Conservation (phyloP, 2,329 filamentous ascomycete species). For the Verticillium longisporum region DNA sequence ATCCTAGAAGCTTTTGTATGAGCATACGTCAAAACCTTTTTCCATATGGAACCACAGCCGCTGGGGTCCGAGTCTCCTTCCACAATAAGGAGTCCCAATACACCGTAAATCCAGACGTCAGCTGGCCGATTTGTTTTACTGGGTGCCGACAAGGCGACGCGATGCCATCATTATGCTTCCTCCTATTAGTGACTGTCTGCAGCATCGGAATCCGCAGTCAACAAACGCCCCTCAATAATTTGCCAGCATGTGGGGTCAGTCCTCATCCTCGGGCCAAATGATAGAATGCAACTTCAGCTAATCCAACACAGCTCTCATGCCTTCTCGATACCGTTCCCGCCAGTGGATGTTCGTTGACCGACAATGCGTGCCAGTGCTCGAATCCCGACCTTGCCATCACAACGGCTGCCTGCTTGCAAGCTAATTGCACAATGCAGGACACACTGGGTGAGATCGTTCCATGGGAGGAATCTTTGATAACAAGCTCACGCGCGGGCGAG, state of each 20-base stretch:
- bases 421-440: constrained; percentile 11
- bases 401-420: constrained; percentile 5
- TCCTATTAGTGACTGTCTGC: background rate
- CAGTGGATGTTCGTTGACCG: constrained; percentile 8
- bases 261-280: background rate
- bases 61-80: background rate
- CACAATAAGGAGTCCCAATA: background rate
- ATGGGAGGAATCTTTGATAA: background rate
- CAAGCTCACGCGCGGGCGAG: background rate
- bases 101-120: background rate
- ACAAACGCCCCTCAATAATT: background rate
- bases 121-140: background rate
- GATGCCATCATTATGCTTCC: background rate
- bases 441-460: constrained; percentile 4
- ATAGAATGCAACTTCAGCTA: background rate
- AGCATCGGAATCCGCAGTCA: background rate
- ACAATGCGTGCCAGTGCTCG: constrained; percentile 8
- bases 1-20: too few relatives aligned
- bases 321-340: background rate
- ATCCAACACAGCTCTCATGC: background rate
- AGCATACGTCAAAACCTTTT: too few relatives aligned
- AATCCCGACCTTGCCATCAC: constrained; percentile 5
- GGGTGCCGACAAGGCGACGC: background rate
- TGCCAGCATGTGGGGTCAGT: background rate
- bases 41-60: too few relatives aligned